These are phyloP conservation scores for Lepidium campestre DNA, from an alignment of 441 rosid species.

Conservation along the genomic window DNA sequence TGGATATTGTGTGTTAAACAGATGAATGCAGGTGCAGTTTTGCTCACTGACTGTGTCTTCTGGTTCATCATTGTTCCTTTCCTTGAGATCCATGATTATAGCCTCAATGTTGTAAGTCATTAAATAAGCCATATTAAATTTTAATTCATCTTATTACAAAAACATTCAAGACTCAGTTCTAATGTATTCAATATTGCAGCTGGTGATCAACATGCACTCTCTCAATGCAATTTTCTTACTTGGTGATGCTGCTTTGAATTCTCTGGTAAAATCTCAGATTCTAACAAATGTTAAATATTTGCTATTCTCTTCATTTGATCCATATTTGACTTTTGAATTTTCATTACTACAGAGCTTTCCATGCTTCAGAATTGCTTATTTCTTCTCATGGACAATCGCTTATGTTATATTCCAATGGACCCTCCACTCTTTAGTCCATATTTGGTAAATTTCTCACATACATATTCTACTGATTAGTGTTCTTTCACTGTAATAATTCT, in stretches of 20 bases:
- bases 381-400: constrained; percentile 76
- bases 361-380: constrained; percentile 82
- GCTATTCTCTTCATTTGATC: neutral
- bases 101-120: constrained; percentile 64
- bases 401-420: constrained; percentile 87
- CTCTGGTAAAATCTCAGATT: constrained; percentile 47
- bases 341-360: constrained; percentile 67
- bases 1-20: constrained; percentile 24
- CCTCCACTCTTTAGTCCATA: constrained; percentile 51
- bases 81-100: constrained; percentile 73
- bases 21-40: constrained; percentile 97
- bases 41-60: constrained; percentile 89
- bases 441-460: constrained; percentile 47
- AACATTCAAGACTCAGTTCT: neutral
- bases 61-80: constrained; percentile 96
- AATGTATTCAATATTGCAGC: constrained; percentile 36
- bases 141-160: neutral
- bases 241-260: constrained; percentile 76
- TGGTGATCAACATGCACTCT: constrained; percentile 79
- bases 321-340: neutral
- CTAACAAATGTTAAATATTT: neutral
- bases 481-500: neutral
- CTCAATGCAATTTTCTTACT: constrained; percentile 75
- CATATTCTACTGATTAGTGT: neutral
- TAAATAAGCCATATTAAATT: neutral